phyloP scores from a whole-genome alignment of 2,329 filamentous ascomycete species.

The Aspergillus hortae region DNA sequence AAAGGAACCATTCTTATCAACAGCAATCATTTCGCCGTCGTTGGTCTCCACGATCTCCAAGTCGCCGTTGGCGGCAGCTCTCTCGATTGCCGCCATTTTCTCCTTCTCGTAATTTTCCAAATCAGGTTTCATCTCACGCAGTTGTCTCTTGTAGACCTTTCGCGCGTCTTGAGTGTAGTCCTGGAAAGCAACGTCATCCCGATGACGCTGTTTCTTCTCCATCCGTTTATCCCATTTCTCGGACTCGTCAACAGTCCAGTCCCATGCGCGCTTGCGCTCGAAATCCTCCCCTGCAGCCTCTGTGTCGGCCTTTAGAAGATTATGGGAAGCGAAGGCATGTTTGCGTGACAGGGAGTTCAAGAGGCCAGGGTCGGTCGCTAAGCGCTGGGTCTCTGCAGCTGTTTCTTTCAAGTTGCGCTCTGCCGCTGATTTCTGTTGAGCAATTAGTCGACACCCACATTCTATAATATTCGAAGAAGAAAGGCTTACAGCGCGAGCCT shows the following conservation, averaged over 20 bases:
- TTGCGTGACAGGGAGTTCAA: constrained; percentile 78
- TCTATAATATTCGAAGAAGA: not conserved
- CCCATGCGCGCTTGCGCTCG: constrained; percentile 96
- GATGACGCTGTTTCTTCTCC: constrained; percentile 76
- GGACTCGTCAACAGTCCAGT: constrained; percentile 94
- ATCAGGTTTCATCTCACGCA: constrained; percentile 72
- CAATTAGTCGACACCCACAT: constrained; percentile 16
- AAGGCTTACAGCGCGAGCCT: constrained; percentile 65
- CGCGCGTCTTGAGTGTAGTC: constrained; percentile 84
- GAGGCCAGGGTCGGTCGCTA: constrained; percentile 72
- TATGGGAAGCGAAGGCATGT: constrained; percentile 83
- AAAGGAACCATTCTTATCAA: constrained; percentile 86
- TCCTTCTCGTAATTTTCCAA: constrained; percentile 81
- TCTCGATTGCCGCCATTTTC: constrained; percentile 80
- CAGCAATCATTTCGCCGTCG: constrained; percentile 86
- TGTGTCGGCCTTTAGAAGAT: constrained; percentile 86
- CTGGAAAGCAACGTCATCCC: constrained; percentile 83
- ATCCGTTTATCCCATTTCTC: constrained; percentile 90
- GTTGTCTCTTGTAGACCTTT: constrained; percentile 90
- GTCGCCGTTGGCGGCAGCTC: constrained; percentile 76
- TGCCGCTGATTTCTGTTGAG: constrained; percentile 37
- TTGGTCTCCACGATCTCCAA: constrained; percentile 95
- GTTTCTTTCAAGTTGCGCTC: constrained; percentile 74
- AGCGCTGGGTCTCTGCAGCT: constrained; percentile 74
- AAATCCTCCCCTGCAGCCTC: constrained; percentile 86